These are phyloP conservation scores for Aaosphaeria arxii DNA, from an alignment of 2,329 filamentous ascomycete genomes.

Conservation along the genomic window DNA sequence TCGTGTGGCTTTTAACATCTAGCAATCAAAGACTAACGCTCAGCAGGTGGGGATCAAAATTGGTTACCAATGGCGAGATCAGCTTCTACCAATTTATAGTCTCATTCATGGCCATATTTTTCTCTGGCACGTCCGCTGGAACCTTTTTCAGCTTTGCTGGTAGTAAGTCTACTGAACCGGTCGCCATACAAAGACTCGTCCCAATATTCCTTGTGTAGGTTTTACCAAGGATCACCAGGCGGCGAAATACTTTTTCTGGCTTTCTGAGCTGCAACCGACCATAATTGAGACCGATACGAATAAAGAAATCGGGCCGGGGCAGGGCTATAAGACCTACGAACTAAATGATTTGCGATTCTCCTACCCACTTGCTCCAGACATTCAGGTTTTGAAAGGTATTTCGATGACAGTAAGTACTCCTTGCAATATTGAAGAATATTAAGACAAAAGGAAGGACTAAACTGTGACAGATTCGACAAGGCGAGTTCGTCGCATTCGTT, in stretches of 20 bases:
- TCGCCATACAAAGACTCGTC: neutral
- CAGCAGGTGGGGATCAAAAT: neutral
- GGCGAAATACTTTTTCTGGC: constrained; percentile 54
- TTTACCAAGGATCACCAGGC: constrained; percentile 92
- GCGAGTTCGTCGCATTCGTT: constrained; percentile 83
- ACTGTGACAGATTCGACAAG: constrained; percentile 49
- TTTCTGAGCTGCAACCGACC: constrained; percentile 10
- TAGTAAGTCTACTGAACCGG: neutral
- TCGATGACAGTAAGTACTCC: neutral
- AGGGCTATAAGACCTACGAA: neutral
- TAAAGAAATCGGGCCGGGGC: neutral
- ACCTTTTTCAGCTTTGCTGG: constrained; percentile 45
- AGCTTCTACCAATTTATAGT: constrained; percentile 83
- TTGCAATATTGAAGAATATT: neutral
- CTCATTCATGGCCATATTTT: constrained; percentile 79
- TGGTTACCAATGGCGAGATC: constrained; percentile 44
- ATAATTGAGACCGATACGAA: neutral
- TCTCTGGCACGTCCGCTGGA: constrained; percentile 84
- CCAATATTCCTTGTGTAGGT: neutral
- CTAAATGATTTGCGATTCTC: neutral
- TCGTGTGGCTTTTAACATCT: too few relatives aligned
- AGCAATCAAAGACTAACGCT: too few relatives aligned
- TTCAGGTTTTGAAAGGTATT: neutral
- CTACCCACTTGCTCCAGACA: neutral
- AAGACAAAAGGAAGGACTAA: neutral